Evolutionary conservation across 2,329 filamentous ascomycete genomes (phyloP), one percentile per base, ranked within the genome.

Genomic region (Amesomyces nigricolor): DNA sequence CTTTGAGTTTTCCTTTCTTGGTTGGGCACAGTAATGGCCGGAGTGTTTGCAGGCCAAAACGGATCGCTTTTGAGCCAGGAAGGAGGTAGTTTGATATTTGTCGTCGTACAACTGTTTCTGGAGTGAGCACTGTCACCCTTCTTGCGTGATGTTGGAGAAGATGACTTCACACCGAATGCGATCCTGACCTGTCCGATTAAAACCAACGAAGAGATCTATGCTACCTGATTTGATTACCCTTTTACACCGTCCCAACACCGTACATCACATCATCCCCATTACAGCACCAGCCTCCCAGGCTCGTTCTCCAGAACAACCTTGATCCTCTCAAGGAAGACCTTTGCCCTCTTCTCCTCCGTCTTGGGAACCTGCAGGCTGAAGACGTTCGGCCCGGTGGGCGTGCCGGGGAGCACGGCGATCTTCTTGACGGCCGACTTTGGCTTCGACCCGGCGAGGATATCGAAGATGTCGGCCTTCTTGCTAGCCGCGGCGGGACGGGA

Each of bases 231-330:
- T 22, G 19, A 50, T 51, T 43, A 51, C 19, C 47, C 37, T 42
- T 22, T 47, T 35, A 53, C 53, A 57, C 54, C 52, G n/a, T 38
- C 45, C 45, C 29, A 29, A 47, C 37, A 42, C 45, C 45, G n/a
- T 5, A n/a, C 22, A 26, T n/a, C 29, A 26, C 19, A n/a, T 13
- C 9, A 37, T 9, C 32, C 26, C 19, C 46, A 14, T 77, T 71
- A 85, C 68, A 85, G 66, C 47, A 95, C 82, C 66, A 95, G 72
- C 65, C 85, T 79, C 35, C 85, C 89, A 13, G 90, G 89, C 72
- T 94, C 87, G 61, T 82, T 78, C 72, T 95, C 89, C 63, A 99
- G 72, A 26, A 92, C 85, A 45, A 79, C 74, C 82, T 96, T 96
- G 67, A 96, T 81, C 64, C 89, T 83, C 73, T 92, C 87, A 61